These are phyloP conservation scores for Schizosaccharomyces lindneri DNA, from an alignment of 805 yeast species.

Conservation along the genomic window DNA sequence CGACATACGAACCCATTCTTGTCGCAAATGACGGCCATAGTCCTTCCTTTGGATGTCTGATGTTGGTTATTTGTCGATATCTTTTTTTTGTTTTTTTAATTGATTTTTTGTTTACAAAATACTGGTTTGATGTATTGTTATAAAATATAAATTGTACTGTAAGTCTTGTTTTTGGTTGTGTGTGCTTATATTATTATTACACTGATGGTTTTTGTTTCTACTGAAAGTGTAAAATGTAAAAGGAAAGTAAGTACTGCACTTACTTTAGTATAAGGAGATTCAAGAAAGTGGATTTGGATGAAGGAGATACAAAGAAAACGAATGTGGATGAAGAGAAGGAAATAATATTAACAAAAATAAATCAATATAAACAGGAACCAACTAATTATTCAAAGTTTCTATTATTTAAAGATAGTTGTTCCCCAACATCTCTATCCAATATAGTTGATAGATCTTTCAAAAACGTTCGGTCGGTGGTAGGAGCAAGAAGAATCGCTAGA, in stretches of 20 bases:
- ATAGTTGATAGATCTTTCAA: background rate
- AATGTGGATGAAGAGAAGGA: no score
- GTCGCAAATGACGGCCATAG: background rate
- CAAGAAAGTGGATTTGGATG: no score
- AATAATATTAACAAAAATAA: no score
- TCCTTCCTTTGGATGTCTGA: slow-evolving; percentile 2
- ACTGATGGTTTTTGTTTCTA: no score
- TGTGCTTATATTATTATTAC: no score
- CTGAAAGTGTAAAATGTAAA: no score
- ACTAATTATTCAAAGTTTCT: background rate
- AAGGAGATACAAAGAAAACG: no score
- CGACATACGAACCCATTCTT: slow-evolving; percentile 1
- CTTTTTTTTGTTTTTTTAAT: background rate
- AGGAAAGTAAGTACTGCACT: no score
- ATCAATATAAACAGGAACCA: background rate
- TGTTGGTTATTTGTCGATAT: background rate
- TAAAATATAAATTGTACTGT: no score
- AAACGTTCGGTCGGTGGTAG: background rate
- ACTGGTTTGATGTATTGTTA: no score
- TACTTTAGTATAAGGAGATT: no score
- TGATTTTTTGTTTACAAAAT: background rate
- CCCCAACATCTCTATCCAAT: background rate
- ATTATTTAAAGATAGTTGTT: background rate
- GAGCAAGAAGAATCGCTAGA: background rate
- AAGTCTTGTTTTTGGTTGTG: no score